Evolutionary conservation across 2,329 filamentous ascomycete genomes (phyloP).

Genomic region (Penicillium brasilianum): DNA sequence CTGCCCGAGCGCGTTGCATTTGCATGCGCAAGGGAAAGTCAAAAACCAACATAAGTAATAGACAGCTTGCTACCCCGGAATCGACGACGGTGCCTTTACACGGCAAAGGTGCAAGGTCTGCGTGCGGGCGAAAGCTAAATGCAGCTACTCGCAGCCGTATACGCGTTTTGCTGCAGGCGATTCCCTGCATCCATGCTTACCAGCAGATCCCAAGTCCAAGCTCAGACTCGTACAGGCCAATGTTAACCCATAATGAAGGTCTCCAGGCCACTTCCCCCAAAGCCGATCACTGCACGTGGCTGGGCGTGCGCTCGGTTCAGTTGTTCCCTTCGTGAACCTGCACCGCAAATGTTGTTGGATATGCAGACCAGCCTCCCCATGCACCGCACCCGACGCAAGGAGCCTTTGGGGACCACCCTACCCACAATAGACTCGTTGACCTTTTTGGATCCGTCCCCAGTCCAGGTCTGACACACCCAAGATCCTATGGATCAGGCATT

Average conservation of each 20-base stretch:
- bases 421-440: background rate
- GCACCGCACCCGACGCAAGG: background rate
- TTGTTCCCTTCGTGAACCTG: background rate
- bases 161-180: constrained; percentile 22
- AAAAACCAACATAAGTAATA: background rate
- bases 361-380: background rate
- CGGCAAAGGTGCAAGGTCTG: too few species aligned
- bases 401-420: background rate
- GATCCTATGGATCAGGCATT: background rate
- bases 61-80: constrained; percentile 20
- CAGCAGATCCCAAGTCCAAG: constrained; percentile 1
- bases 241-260: background rate
- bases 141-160: constrained; percentile 25
- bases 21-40: background rate
- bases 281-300: background rate
- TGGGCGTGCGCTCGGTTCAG: background rate
- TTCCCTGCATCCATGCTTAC: constrained; percentile 9
- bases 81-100: too few species aligned
- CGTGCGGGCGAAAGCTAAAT: constrained; percentile 29
- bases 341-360: background rate
- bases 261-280: background rate
- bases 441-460: background rate
- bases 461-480: background rate
- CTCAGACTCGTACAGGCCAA: background rate
- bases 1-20: background rate